Conservation (phyloP, 768 basidiomycete species). For the Lanmaoa pseudosensibilis region DNA sequence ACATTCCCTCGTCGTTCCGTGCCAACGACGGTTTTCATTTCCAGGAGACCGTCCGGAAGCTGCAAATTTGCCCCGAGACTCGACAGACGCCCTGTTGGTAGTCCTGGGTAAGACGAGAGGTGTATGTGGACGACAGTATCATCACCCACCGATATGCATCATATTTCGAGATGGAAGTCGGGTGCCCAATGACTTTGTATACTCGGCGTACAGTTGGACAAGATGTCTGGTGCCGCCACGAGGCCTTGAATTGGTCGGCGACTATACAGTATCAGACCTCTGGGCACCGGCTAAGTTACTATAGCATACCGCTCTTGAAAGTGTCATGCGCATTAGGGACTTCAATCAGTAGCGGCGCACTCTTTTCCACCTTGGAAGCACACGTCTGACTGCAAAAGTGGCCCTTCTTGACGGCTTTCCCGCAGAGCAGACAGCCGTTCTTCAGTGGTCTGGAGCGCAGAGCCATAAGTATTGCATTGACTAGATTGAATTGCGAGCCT, state of each 20-base stretch:
- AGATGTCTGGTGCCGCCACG: conserved; percentile 61
- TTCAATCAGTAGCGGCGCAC: conserved; percentile 57
- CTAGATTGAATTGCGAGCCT: conserved; percentile 16
- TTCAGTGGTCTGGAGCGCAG: conserved; percentile 32
- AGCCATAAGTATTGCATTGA: conserved; percentile 34
- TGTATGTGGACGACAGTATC: not conserved
- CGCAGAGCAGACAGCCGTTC: conserved; percentile 61
- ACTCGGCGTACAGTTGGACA: conserved; percentile 60
- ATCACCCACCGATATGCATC: conserved; percentile 56
- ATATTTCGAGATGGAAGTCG: conserved; percentile 52
- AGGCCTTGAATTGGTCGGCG: conserved; percentile 63
- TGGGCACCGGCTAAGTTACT: not conserved
- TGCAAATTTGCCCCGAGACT: conserved; percentile 58
- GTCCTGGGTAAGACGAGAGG: not conserved
- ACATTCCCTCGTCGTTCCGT: conserved; percentile 68
- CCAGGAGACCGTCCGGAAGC: conserved; percentile 55
- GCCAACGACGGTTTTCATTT: conserved; percentile 76
- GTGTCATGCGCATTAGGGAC: conserved; percentile 59
- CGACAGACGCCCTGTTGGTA: conserved; percentile 48
- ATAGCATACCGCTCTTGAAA: conserved; percentile 59
- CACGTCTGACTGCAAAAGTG: conserved; percentile 64
- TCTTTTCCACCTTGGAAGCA: conserved; percentile 51
- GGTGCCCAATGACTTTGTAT: conserved; percentile 61
- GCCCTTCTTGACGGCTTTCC: conserved; percentile 57
- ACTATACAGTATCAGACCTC: conserved; percentile 38